Evolutionary conservation across 2,329 filamentous ascomycete species (phyloP).

Genomic region (Rhexocercosporidium sp.): DNA sequence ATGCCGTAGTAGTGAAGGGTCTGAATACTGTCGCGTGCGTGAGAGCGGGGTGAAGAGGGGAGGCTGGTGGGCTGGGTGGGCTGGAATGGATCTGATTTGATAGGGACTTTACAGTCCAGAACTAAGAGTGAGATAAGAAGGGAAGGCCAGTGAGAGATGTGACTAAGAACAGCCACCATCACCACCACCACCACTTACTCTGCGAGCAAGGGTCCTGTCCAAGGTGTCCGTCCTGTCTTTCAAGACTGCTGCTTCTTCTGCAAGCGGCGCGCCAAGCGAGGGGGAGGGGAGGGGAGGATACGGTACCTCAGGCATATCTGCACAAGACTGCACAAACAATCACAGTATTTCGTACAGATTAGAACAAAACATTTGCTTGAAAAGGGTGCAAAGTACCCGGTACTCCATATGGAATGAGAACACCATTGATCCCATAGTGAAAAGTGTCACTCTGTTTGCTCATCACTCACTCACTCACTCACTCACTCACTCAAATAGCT

Average conservation of each 20-base stretch:
- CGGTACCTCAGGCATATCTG: not conserved
- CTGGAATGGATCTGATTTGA: no score
- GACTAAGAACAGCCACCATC: conserved; percentile 8
- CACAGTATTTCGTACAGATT: not conserved
- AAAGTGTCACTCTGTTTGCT: not conserved
- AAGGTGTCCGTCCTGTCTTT: no score
- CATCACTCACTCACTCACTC: not conserved
- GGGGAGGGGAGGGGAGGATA: not conserved
- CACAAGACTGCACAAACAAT: not conserved
- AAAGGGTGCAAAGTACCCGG: no score
- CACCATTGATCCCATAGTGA: not conserved
- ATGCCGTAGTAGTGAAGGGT: no score
- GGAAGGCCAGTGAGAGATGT: conserved; percentile 3
- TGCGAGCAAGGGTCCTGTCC: not conserved
- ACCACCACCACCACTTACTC: no score
- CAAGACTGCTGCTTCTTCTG: no score
- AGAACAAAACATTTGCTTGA: not conserved
- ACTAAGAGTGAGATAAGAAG: conserved; percentile 4
- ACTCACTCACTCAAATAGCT: not conserved
- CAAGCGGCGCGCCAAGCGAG: not conserved
- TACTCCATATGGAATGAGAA: no score
- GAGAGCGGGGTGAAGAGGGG: not conserved
- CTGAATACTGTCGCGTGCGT: conserved; percentile 9
- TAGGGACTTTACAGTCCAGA: no score
- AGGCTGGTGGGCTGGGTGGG: not conserved